Base-by-base conservation (phyloP, 495 filamentous ascomycete genomes). In the Schizothecium vesticola region DNA sequence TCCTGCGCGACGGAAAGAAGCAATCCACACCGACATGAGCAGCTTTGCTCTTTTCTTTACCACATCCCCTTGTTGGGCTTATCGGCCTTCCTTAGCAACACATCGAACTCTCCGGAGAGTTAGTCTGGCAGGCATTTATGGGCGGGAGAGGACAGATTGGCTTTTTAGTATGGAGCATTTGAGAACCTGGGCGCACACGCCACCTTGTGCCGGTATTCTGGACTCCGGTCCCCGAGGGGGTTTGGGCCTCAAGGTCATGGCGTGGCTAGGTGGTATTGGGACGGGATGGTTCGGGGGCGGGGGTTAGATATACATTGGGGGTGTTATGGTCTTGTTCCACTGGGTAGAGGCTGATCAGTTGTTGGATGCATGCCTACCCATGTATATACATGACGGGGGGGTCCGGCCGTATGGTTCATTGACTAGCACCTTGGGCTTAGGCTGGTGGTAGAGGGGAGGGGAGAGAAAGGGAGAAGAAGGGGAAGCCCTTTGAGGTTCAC, bases 91-190 rank as follows among this genome's bases (percentile, higher is more conserved):
- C 5, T 51, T 36, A n/a, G 16, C 43, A 51, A 51, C 6, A 51
- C 43, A n/a, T n/a, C 8, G 33, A 43, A 43, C 43, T n/a, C 43
- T 6, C 43, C 43, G 43, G 43, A 51, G 43, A 51, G n/a, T 64
- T n/a, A 11, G 43, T 10, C 56, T 29, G 29, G 11, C 21, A 10
- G 29, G 31, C 43, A 55, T 23, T 33, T 21, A 23, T 29, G 31
- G n/a, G 29, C 61, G 13, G 23, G 33, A 62, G 21, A 24, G 61
- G 61, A 26, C n/a, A 43, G 31, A 23, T 25, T 43, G 55, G 26
- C 51, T 56, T 29, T 28, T 13, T 12, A 55, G 22, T 57, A 65
- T 58, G 56, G 58, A 67, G 58, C 65, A 67, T 67, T 60, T 56
- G 26, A n/a, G 63, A 51, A 36, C 16, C 28, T 19, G 25, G 55